A percentile compares a stretch with the other conserved stretches of the same genome.
Conservation (phyloP, 176 grass and related monocot genomes). For the Poa annua region DNA sequence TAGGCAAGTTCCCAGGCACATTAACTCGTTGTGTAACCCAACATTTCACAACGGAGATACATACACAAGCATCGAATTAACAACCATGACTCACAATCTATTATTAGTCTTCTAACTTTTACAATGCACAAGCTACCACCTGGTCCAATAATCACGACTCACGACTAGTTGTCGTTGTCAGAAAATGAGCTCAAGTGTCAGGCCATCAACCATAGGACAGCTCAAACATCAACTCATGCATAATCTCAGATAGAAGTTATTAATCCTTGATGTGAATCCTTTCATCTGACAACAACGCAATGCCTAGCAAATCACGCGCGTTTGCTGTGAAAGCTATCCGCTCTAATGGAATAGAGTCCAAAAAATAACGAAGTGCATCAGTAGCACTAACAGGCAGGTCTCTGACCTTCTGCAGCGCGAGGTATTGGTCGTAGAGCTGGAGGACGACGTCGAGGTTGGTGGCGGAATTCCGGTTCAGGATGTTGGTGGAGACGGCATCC, state of each 20-base stretch:
- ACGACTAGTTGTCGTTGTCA: background rate
- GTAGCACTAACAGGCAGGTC: background rate
- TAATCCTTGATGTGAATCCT: background rate
- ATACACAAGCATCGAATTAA: background rate
- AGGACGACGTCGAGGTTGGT: conserved; percentile 85
- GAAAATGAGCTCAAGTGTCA: background rate
- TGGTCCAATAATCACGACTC: background rate
- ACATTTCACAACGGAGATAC: background rate
- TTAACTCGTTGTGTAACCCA: background rate
- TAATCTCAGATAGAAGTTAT: conserved; percentile 15
- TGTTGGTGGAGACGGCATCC: conserved; percentile 68
- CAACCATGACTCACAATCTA: background rate
- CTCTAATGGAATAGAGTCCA: background rate
- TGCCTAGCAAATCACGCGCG: background rate
- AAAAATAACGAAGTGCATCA: background rate
- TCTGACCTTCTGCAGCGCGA: conserved; percentile 87
- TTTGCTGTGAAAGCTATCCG: background rate
- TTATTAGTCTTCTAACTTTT: background rate
- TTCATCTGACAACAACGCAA: background rate
- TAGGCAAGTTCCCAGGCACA: background rate
- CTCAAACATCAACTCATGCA: conserved; percentile 10
- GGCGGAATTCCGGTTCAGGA: conserved; percentile 61
- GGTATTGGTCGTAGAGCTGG: conserved; percentile 79
- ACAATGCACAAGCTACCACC: background rate
- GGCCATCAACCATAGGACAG: background rate